Conservation (phyloP, 2,329 filamentous ascomycete species). For the Teratosphaeria nubilosa region DNA sequence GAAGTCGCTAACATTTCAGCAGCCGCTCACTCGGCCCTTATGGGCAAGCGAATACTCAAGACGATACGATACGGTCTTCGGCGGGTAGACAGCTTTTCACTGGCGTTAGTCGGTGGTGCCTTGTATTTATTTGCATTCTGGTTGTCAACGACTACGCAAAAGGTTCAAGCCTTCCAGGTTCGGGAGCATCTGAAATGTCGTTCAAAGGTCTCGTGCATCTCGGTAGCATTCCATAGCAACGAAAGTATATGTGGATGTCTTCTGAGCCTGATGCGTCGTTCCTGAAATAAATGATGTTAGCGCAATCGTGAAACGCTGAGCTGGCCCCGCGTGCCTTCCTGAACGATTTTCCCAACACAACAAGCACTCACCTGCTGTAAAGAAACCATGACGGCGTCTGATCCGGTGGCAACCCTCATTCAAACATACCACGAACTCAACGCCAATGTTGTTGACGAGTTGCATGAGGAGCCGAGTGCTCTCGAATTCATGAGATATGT, state of each 20-base stretch:
- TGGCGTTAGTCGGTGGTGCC: not conserved
- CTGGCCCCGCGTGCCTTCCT: not conserved
- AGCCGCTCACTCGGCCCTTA: not conserved
- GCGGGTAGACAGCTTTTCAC: not conserved
- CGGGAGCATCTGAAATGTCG: not conserved
- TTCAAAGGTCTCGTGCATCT: not conserved
- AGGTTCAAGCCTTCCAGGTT: not conserved
- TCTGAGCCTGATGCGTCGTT: not conserved
- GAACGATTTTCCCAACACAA: not conserved
- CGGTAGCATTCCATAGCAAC: not conserved
- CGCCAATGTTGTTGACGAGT: conserved; percentile 46
- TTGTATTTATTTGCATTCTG: not conserved
- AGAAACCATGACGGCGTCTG: not conserved
- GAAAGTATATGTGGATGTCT: not conserved
- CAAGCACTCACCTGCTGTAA: not conserved
- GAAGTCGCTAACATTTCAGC: not conserved
- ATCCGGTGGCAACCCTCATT: conserved; percentile 39
- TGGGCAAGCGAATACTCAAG: not conserved
- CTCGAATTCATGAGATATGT: conserved; percentile 75
- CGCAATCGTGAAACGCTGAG: not conserved
- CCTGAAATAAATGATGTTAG: not conserved
- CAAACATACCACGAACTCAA: conserved; percentile 67
- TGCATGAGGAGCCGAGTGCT: conserved; percentile 56
- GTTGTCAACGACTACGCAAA: not conserved
- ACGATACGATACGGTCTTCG: not conserved